These are phyloP conservation scores for Jimgerdemannia flammicorona DNA, from an alignment of 192 early-diverging fungal genomes.

Conservation along the genomic window DNA sequence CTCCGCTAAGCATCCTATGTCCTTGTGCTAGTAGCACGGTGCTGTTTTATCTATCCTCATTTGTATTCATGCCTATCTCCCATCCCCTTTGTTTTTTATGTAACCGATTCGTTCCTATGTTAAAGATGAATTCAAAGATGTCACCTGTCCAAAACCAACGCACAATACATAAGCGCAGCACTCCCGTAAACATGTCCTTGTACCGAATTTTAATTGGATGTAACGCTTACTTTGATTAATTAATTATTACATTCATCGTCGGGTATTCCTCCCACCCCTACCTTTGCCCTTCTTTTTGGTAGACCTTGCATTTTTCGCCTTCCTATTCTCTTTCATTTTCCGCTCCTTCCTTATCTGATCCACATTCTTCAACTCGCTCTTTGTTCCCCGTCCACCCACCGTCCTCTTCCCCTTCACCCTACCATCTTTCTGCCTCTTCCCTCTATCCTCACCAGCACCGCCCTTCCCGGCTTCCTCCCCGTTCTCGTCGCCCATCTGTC, in stretches of 20 bases:
- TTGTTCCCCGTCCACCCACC: conserved; percentile 34
- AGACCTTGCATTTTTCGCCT: conserved; percentile 70
- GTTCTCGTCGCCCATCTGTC: conserved; percentile 43
- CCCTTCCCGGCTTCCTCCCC: conserved; percentile 18
- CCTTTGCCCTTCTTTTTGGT: conserved; percentile 29
- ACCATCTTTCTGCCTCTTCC: conserved; percentile 22
- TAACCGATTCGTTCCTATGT: no score
- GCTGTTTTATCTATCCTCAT: no score
- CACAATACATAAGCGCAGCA: no score
- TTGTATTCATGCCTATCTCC: no score
- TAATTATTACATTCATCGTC: conserved; percentile 7
- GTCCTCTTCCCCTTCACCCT: conserved; percentile 35
- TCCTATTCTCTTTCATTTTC: conserved; percentile 64
- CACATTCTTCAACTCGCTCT: conserved; percentile 76
- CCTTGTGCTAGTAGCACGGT: no score
- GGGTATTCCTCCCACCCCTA: conserved; percentile 12
- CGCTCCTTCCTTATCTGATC: conserved; percentile 80
- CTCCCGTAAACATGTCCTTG: no score
- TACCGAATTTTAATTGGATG: conserved; percentile 9
- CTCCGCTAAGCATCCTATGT: no score
- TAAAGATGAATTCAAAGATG: no score
- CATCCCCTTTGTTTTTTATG: no score
- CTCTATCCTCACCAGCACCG: conserved; percentile 11
- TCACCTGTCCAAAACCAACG: no score
- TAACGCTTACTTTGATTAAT: conserved; percentile 4